Percentiles rank a stretch among this genome's conserved stretches.
Conservation (phyloP, 164 flowering plant species). For the Saururus chinensis region DNA sequence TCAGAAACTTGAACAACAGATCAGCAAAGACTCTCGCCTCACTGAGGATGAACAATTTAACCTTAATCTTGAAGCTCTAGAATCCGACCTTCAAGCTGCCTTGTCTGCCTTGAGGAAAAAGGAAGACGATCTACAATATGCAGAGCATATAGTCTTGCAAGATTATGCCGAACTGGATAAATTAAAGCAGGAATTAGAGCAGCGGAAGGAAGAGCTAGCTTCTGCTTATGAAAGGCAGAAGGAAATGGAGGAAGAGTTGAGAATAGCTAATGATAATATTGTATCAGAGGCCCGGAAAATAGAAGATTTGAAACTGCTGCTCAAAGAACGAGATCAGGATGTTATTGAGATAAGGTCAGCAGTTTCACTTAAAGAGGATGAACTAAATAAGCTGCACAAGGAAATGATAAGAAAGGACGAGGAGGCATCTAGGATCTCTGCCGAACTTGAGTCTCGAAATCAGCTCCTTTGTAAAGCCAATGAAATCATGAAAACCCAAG, state of each 20-base stretch:
- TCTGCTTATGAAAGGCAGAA: constrained; percentile 39
- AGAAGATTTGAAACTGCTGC: constrained; percentile 48
- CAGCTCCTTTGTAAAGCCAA: constrained; percentile 48
- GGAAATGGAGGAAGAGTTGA: constrained; percentile 55
- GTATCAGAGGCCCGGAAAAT: constrained; percentile 57
- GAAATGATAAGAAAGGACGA: constrained; percentile 41
- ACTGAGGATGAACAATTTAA: constrained; percentile 24
- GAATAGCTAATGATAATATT: constrained; percentile 40
- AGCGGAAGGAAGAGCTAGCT: constrained; percentile 38
- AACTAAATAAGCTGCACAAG: constrained; percentile 40
- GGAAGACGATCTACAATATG: constrained; percentile 68
- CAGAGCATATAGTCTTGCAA: constrained; percentile 39
- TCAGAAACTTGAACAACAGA: constrained; percentile 68
- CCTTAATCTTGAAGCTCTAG: constrained; percentile 42
- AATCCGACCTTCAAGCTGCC: constrained; percentile 63
- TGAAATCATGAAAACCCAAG: constrained; percentile 51
- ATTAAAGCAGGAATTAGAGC: constrained; percentile 51
- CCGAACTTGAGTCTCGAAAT: constrained; percentile 38
- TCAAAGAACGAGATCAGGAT: constrained; percentile 44
- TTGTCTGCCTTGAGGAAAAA: constrained; percentile 53
- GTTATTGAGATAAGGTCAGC: constrained; percentile 26
- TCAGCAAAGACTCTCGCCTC: constrained; percentile 25
- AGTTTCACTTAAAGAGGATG: constrained; percentile 43
- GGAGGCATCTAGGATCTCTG: constrained; percentile 29
- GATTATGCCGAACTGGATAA: constrained; percentile 39